A percentile compares a stretch with the other conserved stretches of the same genome.
phyloP scores from a whole-genome alignment of 129 eudicot genomes.

The Flaveria brownii region DNA sequence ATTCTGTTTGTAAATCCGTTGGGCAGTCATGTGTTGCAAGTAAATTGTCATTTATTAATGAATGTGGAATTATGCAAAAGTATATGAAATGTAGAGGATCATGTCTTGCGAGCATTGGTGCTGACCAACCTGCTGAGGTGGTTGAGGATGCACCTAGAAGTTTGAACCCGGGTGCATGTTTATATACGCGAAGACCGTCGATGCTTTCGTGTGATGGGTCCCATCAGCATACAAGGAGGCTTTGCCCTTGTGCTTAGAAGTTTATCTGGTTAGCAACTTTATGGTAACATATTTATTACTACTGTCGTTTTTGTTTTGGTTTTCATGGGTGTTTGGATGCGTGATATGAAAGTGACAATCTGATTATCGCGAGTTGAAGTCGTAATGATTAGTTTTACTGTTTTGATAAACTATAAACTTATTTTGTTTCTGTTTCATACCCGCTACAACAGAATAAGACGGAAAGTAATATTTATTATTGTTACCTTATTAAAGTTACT shows the following conservation, averaged over 20 bases:
- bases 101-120: constrained; percentile 79
- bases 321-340: neutral
- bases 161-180: constrained; percentile 84
- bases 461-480: neutral
- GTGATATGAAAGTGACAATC: neutral
- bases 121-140: constrained; percentile 99
- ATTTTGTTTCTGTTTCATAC: neutral
- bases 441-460: neutral
- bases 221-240: constrained; percentile 82
- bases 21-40: constrained; percentile 87
- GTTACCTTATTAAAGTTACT: neutral
- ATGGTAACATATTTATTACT: constrained; percentile 14
- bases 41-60: constrained; percentile 72
- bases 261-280: constrained; percentile 20
- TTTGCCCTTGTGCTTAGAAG: constrained; percentile 81
- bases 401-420: neutral
- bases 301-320: neutral
- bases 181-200: constrained; percentile 52
- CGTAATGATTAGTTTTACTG: neutral
- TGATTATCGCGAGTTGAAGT: neutral
- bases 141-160: constrained; percentile 88
- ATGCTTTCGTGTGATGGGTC: constrained; percentile 74
- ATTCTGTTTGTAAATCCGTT: constrained; percentile 67
- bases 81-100: constrained; percentile 82
- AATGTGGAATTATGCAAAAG: constrained; percentile 87